Conservation (phyloP, 495 filamentous ascomycete genomes). For the Clavariopsis aquatica region DNA sequence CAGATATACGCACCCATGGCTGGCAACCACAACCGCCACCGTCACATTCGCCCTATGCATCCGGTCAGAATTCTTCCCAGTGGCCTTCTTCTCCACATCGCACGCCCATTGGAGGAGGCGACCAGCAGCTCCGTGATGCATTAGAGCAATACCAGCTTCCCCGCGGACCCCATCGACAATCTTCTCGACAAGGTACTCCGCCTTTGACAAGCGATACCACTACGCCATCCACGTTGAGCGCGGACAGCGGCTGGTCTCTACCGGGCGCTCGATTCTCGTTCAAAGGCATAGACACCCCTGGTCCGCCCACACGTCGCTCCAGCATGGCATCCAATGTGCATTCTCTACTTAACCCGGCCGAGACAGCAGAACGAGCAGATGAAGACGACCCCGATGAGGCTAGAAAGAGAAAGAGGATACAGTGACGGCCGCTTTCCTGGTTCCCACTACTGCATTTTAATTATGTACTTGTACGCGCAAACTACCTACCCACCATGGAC, state of each 20-base stretch:
- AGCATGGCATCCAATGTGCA: constrained; percentile 80
- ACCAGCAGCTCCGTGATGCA: constrained; percentile 79
- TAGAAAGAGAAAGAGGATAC: constrained; percentile 45
- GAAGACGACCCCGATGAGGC: constrained; percentile 59
- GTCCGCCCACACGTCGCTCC: constrained; percentile 66
- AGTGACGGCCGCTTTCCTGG: constrained; percentile 11
- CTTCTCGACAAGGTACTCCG: constrained; percentile 61
- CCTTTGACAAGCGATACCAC: constrained; percentile 39
- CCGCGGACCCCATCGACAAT: constrained; percentile 57
- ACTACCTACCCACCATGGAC: neutral
- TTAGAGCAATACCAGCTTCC: constrained; percentile 78
- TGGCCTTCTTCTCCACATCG: constrained; percentile 88
- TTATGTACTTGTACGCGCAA: constrained; percentile 32
- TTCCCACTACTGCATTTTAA: constrained; percentile 1
- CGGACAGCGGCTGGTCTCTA: constrained; percentile 62
- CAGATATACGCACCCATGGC: constrained; percentile 87
- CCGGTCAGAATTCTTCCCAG: constrained; percentile 69
- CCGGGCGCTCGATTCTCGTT: constrained; percentile 53
- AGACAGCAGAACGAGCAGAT: constrained; percentile 70
- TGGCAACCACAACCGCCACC: constrained; percentile 63
- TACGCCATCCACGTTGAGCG: constrained; percentile 49
- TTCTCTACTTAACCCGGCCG: constrained; percentile 80
- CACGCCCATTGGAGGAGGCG: constrained; percentile 58
- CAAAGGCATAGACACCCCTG: constrained; percentile 44
- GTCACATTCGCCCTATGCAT: constrained; percentile 66